A percentile compares a stretch with the other conserved stretches of the same genome.
Evolutionary conservation across 192 early-diverging fungal species (phyloP).

Genomic region (Gaertneriomyces sp.): DNA sequence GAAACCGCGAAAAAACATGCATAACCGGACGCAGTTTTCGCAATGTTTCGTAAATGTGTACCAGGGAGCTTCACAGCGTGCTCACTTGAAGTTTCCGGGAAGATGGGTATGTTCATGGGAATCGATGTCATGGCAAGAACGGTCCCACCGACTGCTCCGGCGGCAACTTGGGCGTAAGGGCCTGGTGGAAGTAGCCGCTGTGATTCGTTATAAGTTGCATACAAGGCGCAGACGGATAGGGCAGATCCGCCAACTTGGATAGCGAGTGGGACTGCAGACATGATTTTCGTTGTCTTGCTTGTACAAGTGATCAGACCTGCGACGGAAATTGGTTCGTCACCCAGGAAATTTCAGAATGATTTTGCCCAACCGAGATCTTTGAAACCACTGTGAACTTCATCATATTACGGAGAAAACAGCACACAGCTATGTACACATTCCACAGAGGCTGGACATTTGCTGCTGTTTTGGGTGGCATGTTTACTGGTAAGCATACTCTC

Average conservation of each 20-base stretch:
- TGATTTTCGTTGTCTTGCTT: not conserved
- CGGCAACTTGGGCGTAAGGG: constrained; percentile 9
- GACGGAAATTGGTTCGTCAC: too few relatives aligned
- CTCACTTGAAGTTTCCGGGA: constrained; percentile 26
- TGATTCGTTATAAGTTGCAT: constrained; percentile 23
- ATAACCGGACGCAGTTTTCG: constrained; percentile 23
- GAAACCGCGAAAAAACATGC: constrained; percentile 29
- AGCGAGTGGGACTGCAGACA: not conserved
- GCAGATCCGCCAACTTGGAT: constrained; percentile 15
- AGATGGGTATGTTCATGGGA: constrained; percentile 14
- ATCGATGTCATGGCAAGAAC: constrained; percentile 8
- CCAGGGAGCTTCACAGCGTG: constrained; percentile 7
- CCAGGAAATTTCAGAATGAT: too few relatives aligned
- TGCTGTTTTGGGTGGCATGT: too few relatives aligned
- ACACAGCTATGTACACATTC: too few relatives aligned
- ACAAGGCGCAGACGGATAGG: constrained; percentile 16
- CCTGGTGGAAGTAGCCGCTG: constrained; percentile 11
- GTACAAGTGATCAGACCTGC: too few relatives aligned
- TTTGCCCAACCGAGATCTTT: too few relatives aligned
- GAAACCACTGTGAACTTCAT: too few relatives aligned
- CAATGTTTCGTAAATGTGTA: not conserved
- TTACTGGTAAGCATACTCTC: too few relatives aligned
- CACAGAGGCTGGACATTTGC: too few relatives aligned
- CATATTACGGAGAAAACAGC: too few relatives aligned
- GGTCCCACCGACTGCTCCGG: constrained; percentile 18